phyloP scores from a whole-genome alignment of 805 yeast species.

The Candida maesae region DNA sequence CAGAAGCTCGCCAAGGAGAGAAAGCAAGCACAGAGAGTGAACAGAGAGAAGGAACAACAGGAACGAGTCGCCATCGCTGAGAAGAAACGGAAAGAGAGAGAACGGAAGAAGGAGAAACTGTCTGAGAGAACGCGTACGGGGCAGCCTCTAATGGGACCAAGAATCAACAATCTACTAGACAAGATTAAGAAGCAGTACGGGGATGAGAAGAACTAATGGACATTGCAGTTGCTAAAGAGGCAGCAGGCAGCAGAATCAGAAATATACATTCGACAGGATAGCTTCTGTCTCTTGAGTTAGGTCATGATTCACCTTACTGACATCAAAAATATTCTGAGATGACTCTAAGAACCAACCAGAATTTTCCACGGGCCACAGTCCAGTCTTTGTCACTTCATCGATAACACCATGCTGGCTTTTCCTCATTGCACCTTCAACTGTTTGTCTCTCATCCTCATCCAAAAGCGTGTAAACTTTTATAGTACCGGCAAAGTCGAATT shows the following conservation, averaged over 20 bases:
- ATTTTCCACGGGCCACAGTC: slow-evolving; percentile 20
- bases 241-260: no score
- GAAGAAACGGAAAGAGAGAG: slow-evolving; percentile 39
- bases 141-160: slow-evolving; percentile 89
- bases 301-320: no score
- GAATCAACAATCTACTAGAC: slow-evolving; percentile 72
- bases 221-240: no score
- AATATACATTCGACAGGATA: no score
- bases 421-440: slow-evolving; percentile 1
- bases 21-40: slow-evolving; percentile 30
- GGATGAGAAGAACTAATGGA: slow-evolving; percentile 2
- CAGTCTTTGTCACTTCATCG: slow-evolving; percentile 21
- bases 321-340: no score
- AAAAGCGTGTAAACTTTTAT: slow-evolving; percentile 27
- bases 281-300: no score
- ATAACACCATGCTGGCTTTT: no score
- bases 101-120: slow-evolving; percentile 41
- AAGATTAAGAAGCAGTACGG: slow-evolving; percentile 56
- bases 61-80: slow-evolving; percentile 33
- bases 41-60: slow-evolving; percentile 39
- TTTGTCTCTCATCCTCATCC: slow-evolving; percentile 4
- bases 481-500: slow-evolving; percentile 37
- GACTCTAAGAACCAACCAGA: no score
- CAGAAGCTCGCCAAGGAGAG: slow-evolving; percentile 33
- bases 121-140: slow-evolving; percentile 64